A percentile compares a stretch with the other conserved stretches of the same genome.
These are phyloP conservation scores for Debaryomycetaceae sp. DNA, from an alignment of 1,139 yeast genomes.

Conservation along the genomic window DNA sequence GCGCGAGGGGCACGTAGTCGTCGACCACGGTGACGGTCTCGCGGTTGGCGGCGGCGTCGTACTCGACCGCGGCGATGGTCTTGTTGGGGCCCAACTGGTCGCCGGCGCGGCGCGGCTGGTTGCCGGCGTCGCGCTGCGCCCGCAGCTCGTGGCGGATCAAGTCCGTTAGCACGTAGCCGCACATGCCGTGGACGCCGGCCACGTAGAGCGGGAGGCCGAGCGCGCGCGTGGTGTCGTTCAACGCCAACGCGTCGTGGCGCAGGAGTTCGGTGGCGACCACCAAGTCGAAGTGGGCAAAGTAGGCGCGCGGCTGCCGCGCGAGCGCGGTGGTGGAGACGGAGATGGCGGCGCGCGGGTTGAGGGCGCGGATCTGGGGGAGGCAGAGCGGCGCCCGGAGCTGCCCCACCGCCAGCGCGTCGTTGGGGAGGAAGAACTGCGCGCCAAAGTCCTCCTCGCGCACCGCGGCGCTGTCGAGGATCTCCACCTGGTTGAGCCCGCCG, in stretches of 20 bases:
- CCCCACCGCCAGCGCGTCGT: slow-evolving; percentile 46
- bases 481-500: slow-evolving; percentile 82
- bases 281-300: slow-evolving; percentile 60
- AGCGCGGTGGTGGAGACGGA: slow-evolving; percentile 35
- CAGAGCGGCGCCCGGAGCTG: slow-evolving; percentile 52
- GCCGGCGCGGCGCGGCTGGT: slow-evolving; percentile 39
- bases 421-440: slow-evolving; percentile 73
- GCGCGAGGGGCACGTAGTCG: slow-evolving; percentile 34
- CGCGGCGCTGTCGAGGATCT: slow-evolving; percentile 56
- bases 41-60: slow-evolving; percentile 22
- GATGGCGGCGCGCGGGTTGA: slow-evolving; percentile 73
- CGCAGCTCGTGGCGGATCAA: slow-evolving; percentile 58
- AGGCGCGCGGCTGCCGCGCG: slow-evolving; percentile 23
- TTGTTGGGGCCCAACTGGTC: slow-evolving; percentile 45
- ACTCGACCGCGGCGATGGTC: slow-evolving; percentile 45
- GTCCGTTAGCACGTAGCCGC: slow-evolving; percentile 79
- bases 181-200: slow-evolving; percentile 72
- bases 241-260: slow-evolving; percentile 32
- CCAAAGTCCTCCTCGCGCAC: slow-evolving; percentile 65
- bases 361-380: slow-evolving; percentile 52
- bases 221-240: slow-evolving; percentile 54
- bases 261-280: slow-evolving; percentile 72
- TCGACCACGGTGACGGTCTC: slow-evolving; percentile 61
- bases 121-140: slow-evolving; percentile 41
- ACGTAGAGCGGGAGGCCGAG: slow-evolving; percentile 63